Evolutionary conservation across 495 filamentous ascomycete species (phyloP), one percentile per base, ranked within the genome.

Genomic region (Mytilinidion resinicola): DNA sequence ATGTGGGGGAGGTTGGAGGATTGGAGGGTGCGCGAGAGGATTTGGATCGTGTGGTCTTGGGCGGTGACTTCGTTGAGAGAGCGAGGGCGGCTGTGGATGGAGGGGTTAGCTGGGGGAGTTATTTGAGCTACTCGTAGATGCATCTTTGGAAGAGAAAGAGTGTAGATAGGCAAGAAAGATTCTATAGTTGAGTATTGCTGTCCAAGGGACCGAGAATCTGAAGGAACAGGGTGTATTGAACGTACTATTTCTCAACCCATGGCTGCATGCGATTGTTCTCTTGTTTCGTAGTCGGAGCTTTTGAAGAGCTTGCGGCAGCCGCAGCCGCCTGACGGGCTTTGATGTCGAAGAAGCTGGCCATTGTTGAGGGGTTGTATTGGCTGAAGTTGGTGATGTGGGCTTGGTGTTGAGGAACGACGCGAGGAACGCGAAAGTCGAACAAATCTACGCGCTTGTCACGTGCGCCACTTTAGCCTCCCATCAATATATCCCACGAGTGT

Each of bases 201-300:
- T 43, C 19, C 39, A n/a, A 11, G 39, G 19, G 4, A n/a, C 3
- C 3, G 14, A 43, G 39, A 3, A 43, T 43, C 2, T 3, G 42
- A 46, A 46, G 42, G 20, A 46, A 17, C 17, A 8, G 39, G 39
- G 3, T 42, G 39, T 12, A 17, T 14, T 42, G 38, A 11, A 67
- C 84, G 60, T 82, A 96, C 95, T 98, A 98, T 89, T 99, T 99
- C 78, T 97, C 95, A 53, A 97, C 92, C 93, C 93, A 99, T 60
- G 93, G 93, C 67, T 96, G 91, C 36, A 85, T 76, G 61, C 82
- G 80, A 36, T 74, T 77, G 19, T 51, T 12, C 42, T 74, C 79
- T 59, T 89, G 83, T 67, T 85, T 89, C 62, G 80, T 79, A 55
- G 71, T 70, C 62, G 79, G 79, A 64, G 74, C 70, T 72, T 80